Evolutionary conservation across 345 rosid genomes (phyloP), one percentile per base, ranked within the genome.

Genomic region (Populus pruinosa): DNA sequence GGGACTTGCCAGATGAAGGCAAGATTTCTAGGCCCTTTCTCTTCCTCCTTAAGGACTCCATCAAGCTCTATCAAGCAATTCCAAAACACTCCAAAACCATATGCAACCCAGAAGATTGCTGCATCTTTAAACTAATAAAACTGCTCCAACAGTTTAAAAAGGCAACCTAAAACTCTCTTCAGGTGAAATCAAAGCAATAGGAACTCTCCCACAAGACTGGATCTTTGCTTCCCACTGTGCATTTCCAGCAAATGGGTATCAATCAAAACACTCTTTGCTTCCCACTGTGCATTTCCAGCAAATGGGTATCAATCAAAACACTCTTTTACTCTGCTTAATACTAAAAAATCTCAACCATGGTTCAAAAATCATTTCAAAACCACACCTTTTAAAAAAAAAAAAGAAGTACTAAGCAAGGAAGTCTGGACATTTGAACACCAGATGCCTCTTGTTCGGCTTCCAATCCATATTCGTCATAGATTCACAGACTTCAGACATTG

Each of bases 41-140:
- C 43, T 69, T 76, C 73, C 79, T 76, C 59, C 73, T 65, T 66
- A 75, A 75, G 29, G 39, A 76, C 36, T 55, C 79, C 79, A 76
- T 76, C 41, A 36, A 31, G 55, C 6, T 4, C 14, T 33, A 63
- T 67, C 50, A 67, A 67, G 50, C 25, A 76, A 16, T 38, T 49
- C 50, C 70, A 49, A 67, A 43, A 76, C 61, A 71, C 12, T 62
- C 72, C 78, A 23, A 9, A 38, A 53, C 55, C 38, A 67, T 53
- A 33, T 33, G 50, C 49, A 67, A 31, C 49, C 31, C n/a, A 9
- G 55, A 64, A 36, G 25, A 31, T 50, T 21, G 23, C 44, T 68
- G 17, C 72, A 76, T 76, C 31, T 39, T 65, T 53, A 36, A 12
- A 49, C 66, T 49, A 50, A 29, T 8, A 25, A 13, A 20, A 76